Evolutionary conservation across 1,139 yeast genomes (phyloP), one percentile per base, ranked within the genome.

Genomic region (Lizanozyma gosingica): DNA sequence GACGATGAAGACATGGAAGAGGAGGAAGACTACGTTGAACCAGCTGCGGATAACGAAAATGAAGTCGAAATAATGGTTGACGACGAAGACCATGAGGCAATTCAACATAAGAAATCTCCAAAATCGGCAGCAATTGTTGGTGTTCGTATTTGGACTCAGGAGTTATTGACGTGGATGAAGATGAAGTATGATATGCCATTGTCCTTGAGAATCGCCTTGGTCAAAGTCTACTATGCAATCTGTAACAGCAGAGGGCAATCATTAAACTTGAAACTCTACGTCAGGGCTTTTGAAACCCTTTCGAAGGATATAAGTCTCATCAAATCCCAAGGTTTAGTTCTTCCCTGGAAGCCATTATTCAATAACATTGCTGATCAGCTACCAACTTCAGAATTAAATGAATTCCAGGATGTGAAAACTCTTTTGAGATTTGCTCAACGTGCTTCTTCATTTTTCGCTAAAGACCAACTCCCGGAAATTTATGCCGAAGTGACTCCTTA

Each of bases 91-190:
- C 70, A 65, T 18, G 69, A 57, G 43, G 54, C 62, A 38, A 68
- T 68, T 34, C 65, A 76, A 42, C 78, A 80, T 45, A 80, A 79
- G 47, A 71, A 78, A 14, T 71, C 81, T 3, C 79, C 83, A 3
- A 72, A 75, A 48, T 78, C 86, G 0, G 84, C 94, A 1, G 80
- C 92, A 0, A 81, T 84, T 3, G 79, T 84, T 8, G 76, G 82
- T 35, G 82, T 86, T 8, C 73, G 83, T 41, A 86, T 84, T 45
- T 90, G 97, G 96, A 84, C 97, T 0, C 81, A 85, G 43, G 97
- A 88, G 56, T 70, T 92, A 47, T 72, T 80, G 42, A 81, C 84
- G 36, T 84, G 96, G 78, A 62, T 88, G 45, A 76, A 76, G 47
- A 81, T 84, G 78, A 87, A 87, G 56, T 81, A 84, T 52, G 85